These are phyloP conservation scores for Talaromyces adpressus DNA, from an alignment of 495 filamentous ascomycete genomes.

Conservation along the genomic window DNA sequence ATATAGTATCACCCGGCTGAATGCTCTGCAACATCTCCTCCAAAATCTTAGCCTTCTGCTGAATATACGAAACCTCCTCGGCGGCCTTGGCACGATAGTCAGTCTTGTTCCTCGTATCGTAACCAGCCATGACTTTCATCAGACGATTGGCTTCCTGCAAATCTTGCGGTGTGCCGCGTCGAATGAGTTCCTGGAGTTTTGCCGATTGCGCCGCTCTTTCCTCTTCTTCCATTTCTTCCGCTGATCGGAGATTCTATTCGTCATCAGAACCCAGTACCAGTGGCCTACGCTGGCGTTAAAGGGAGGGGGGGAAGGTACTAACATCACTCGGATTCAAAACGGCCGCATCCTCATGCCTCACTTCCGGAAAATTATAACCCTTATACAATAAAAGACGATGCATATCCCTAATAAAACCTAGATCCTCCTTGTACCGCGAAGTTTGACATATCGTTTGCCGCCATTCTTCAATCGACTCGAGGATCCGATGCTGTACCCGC, in stretches of 20 bases:
- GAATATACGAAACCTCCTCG: constrained; percentile 87
- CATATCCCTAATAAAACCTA: constrained; percentile 97
- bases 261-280: background rate
- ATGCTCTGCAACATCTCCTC: constrained; percentile 89
- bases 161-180: constrained; percentile 83
- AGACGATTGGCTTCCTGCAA: constrained; percentile 91
- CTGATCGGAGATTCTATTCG: constrained; percentile 80
- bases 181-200: constrained; percentile 94
- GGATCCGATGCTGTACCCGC: constrained; percentile 81
- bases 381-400: constrained; percentile 93
- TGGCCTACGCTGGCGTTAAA: too few relatives aligned
- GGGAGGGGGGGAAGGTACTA: constrained; percentile 35
- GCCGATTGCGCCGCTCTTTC: constrained; percentile 91
- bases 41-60: constrained; percentile 81
- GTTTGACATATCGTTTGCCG: constrained; percentile 96
- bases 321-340: constrained; percentile 97
- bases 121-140: constrained; percentile 99
- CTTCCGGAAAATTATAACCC: constrained; percentile 90
- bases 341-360: constrained; percentile 87
- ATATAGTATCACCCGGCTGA: constrained; percentile 72
- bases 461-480: constrained; percentile 99
- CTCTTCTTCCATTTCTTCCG: constrained; percentile 98
- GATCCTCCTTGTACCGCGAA: constrained; percentile 90
- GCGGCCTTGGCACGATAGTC: constrained; percentile 97
- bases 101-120: constrained; percentile 88